phyloP scores from a whole-genome alignment of 2,329 filamentous ascomycete species.

The Claviceps humidiphila region DNA sequence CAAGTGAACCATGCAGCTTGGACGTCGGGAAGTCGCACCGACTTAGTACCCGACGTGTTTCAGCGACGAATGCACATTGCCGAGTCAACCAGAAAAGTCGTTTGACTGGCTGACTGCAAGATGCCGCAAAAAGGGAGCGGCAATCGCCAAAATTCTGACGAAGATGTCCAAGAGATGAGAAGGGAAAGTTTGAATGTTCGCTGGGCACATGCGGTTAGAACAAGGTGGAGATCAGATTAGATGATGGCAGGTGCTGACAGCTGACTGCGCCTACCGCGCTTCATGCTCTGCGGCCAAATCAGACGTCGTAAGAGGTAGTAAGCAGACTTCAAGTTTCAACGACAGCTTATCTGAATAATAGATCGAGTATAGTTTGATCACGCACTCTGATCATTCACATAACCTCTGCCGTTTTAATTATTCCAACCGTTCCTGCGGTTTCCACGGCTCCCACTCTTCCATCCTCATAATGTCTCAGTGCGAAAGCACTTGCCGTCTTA shows the following conservation, averaged over 20 bases:
- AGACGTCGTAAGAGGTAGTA: no score
- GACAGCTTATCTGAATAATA: no score
- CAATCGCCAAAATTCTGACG: not conserved
- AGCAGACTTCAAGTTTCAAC: no score
- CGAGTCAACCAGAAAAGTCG: conserved; percentile 10
- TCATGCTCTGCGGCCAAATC: no score
- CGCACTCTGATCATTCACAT: no score
- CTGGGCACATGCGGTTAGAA: not conserved
- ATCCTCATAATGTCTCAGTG: not conserved
- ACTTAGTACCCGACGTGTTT: conserved; percentile 9
- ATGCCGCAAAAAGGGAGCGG: not conserved
- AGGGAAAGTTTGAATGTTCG: not conserved
- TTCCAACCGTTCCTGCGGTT: no score
- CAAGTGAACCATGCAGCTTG: not conserved
- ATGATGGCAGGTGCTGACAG: not conserved
- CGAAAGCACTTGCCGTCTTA: not conserved
- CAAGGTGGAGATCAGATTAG: not conserved
- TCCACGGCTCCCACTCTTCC: no score
- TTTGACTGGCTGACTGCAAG: not conserved
- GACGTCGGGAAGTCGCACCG: not conserved
- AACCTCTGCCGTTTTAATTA: no score
- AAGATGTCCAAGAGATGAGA: not conserved
- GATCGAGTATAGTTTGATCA: no score
- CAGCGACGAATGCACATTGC: conserved; percentile 13
- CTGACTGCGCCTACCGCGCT: no score